These are phyloP conservation scores for Claviceps maximensis DNA, from an alignment of 2,329 filamentous ascomycete genomes.

Conservation along the genomic window DNA sequence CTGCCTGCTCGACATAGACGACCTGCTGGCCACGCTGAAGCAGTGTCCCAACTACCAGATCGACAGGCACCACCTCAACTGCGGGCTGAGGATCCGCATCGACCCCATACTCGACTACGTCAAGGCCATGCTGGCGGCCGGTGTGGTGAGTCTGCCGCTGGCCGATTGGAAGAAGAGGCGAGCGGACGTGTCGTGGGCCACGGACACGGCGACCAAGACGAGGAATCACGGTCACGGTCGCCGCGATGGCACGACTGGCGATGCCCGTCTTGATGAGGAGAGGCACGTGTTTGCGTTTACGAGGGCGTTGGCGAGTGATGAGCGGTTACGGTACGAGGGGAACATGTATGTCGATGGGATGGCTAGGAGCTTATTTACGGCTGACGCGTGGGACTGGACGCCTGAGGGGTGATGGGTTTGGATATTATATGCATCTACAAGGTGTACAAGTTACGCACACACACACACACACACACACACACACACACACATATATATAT, in stretches of 20 bases:
- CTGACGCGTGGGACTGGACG: conserved; percentile 47
- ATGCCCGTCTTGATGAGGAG: conserved; percentile 6
- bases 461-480: no score
- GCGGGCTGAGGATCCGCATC: conserved; percentile 52
- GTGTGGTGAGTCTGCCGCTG: conserved; percentile 29
- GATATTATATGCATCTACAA: no score
- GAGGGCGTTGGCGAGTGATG: conserved; percentile 34
- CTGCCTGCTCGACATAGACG: conserved; percentile 45
- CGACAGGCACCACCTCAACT: conserved; percentile 60
- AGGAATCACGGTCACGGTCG: not conserved
- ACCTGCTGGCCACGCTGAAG: conserved; percentile 45
- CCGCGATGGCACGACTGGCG: not conserved
- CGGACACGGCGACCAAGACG: conserved; percentile 6
- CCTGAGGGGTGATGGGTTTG: conserved; percentile 25
- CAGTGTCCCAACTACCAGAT: conserved; percentile 63
- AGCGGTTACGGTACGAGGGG: conserved; percentile 35
- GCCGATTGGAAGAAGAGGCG: conserved; percentile 32
- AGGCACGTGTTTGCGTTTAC: conserved; percentile 34
- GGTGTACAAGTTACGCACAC: no score
- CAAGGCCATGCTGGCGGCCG: conserved; percentile 39
- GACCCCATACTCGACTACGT: conserved; percentile 54
- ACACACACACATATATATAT: no score
- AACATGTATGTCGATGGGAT: conserved; percentile 36
- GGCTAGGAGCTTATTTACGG: conserved; percentile 41
- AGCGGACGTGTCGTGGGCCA: conserved; percentile 27